Percentiles rank a stretch among this genome's conserved stretches.
phyloP scores from a whole-genome alignment of 192 early-diverging fungal genomes.

The Linnemannia schmuckeri region DNA sequence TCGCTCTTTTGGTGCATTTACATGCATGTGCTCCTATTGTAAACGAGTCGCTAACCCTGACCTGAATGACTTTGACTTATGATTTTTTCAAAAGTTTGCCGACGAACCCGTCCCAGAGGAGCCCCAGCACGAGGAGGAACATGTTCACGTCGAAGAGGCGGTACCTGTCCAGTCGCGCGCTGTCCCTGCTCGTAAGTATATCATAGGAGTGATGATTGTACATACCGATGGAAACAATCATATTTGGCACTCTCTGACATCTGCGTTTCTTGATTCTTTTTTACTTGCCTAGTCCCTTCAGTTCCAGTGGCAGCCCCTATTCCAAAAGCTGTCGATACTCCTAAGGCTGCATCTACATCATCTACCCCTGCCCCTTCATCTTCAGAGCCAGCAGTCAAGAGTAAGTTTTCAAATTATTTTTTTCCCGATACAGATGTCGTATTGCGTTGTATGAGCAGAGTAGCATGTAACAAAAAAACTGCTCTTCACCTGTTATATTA shows the following conservation, averaged over 20 bases:
- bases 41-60: neutral
- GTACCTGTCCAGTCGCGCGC: conserved; percentile 24
- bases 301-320: conserved; percentile 10
- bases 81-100: conserved; percentile 28
- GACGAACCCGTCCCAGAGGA: conserved; percentile 37
- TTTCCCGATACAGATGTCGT: neutral
- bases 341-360: conserved; percentile 9
- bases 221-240: neutral
- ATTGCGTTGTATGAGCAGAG: neutral
- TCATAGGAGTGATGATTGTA: neutral
- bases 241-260: neutral
- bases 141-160: conserved; percentile 18
- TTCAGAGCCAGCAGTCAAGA: conserved; percentile 19
- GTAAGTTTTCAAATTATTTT: conserved; percentile 3
- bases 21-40: neutral
- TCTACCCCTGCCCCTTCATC: conserved; percentile 2
- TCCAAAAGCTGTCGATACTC: conserved; percentile 19
- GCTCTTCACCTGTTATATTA: conserved; percentile 22
- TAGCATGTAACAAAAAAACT: neutral
- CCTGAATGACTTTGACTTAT: neutral
- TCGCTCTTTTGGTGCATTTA: neutral
- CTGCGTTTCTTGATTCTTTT: neutral
- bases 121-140: conserved; percentile 14
- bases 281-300: conserved; percentile 6
- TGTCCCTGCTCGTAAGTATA: conserved; percentile 43